phyloP scores from a whole-genome alignment of 768 basidiomycete species.

The Mycena venus region DNA sequence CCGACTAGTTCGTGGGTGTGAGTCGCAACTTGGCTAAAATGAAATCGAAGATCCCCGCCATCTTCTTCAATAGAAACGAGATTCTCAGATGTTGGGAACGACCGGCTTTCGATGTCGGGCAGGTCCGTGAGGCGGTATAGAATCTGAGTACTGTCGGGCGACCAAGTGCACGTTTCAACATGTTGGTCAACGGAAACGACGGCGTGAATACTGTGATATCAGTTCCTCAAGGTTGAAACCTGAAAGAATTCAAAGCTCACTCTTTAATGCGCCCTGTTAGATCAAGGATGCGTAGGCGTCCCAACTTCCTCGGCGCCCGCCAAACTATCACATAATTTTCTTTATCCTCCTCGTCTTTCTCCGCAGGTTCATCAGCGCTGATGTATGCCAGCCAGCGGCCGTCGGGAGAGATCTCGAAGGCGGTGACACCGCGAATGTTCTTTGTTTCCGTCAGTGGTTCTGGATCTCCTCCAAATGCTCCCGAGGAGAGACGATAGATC shows the following conservation, averaged over 20 bases:
- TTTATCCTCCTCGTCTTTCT: constrained; percentile 26
- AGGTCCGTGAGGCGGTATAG: constrained; percentile 15
- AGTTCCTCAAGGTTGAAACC: neutral
- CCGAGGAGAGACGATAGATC: constrained; percentile 23
- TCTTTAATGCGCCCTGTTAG: constrained; percentile 8
- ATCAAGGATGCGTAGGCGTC: constrained; percentile 28
- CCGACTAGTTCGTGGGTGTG: neutral
- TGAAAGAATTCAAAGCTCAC: neutral
- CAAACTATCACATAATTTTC: constrained; percentile 27
- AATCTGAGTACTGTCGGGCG: constrained; percentile 27
- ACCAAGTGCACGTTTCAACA: constrained; percentile 25
- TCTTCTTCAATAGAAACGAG: constrained; percentile 19
- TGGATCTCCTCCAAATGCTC: constrained; percentile 26
- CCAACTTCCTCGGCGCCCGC: neutral
- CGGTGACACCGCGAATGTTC: constrained; percentile 13
- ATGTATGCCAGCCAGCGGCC: constrained; percentile 30
- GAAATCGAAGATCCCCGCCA: neutral
- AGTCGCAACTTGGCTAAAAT: constrained; percentile 10
- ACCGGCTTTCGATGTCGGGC: constrained; percentile 9
- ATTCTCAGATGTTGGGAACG: constrained; percentile 24
- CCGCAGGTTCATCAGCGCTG: constrained; percentile 28
- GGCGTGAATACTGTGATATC: neutral
- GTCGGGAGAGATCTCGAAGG: constrained; percentile 24
- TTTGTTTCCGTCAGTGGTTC: constrained; percentile 15
- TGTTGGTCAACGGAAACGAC: constrained; percentile 12